Evolutionary conservation across 2,329 filamentous ascomycete genomes (phyloP), one percentile per base, ranked within the genome.

Genomic region (Sporothrix inflata): DNA sequence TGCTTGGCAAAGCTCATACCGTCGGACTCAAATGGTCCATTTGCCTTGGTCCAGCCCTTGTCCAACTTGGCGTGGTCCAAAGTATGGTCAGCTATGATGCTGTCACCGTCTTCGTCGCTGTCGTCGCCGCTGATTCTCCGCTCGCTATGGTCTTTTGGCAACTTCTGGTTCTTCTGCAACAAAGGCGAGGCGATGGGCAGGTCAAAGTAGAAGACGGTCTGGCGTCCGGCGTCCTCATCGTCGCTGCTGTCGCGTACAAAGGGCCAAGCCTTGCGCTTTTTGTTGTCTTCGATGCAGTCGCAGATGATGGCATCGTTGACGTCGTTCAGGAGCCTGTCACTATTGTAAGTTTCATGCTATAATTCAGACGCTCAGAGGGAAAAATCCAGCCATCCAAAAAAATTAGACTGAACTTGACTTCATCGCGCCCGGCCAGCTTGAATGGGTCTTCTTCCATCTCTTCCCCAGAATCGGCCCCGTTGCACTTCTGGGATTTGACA

Each of bases 41-140:
- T 75, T 61, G 73, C 74, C 19, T 42, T 30, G 9, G 0, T 14
- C 74, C 74, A 75, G 21, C 73, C 74, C 11, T 49, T 38, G 61
- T 71, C 61, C 47, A 73, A 42, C 40, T 51, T 55, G 4, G 9
- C 49, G 42, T 73, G 63, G 38, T 73, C 72, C 4, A 74, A 14
- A 0, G 6, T 27, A 24, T 70, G 34, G 57, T 74, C 72, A 11
- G 34, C 49, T 12, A 72, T 61, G 21, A 7, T 40, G 68, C 55
- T 55, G 55, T 51, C 40, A 21, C n/a, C 40, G 27, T 16, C 55
- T 65, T 45, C 60, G 24, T n/a, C 7, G 45, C 21, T 47, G 34
- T 40, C 38, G 14, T n/a, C n/a, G 49, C 4, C 27, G 5, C 21
- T 24, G 42, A 38, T 21, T 19, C n/a, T 5, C 24, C n/a, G 1